Conservation (phyloP, 2,329 filamentous ascomycete genomes). For the Fusarium brevicatenulatum region DNA sequence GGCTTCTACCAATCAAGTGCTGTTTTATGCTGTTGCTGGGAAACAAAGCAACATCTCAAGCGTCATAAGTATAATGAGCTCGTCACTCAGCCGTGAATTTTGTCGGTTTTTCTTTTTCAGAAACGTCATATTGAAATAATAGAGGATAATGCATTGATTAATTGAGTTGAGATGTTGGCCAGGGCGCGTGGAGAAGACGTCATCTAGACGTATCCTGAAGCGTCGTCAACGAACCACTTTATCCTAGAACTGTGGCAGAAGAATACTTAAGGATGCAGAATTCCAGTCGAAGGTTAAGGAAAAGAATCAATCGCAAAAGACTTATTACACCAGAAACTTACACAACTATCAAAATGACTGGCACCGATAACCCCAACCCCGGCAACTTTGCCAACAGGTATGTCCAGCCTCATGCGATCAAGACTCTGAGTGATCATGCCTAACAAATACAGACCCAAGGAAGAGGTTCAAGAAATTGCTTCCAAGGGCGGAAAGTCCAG, state of each 20-base stretch:
- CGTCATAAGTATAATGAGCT: neutral
- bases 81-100: neutral
- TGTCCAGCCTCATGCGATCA: neutral
- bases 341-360: conserved; percentile 27
- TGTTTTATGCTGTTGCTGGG: neutral
- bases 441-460: conserved; percentile 47
- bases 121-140: conserved; percentile 12
- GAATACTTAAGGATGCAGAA: neutral
- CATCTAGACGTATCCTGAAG: neutral
- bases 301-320: neutral
- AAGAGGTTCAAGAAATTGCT: conserved; percentile 57
- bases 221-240: neutral
- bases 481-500: conserved; percentile 54
- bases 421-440: neutral
- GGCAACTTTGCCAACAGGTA: conserved; percentile 46
- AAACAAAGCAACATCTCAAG: neutral
- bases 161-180: neutral
- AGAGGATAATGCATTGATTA: neutral
- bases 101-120: neutral
- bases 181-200: conserved; percentile 3
- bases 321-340: neutral
- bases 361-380: conserved; percentile 41
- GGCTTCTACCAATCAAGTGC: neutral
- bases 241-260: neutral
- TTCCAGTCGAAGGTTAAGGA: accelerated